Base-by-base conservation (phyloP, 106 monocot species). In the Triglochin maritima region DNA sequence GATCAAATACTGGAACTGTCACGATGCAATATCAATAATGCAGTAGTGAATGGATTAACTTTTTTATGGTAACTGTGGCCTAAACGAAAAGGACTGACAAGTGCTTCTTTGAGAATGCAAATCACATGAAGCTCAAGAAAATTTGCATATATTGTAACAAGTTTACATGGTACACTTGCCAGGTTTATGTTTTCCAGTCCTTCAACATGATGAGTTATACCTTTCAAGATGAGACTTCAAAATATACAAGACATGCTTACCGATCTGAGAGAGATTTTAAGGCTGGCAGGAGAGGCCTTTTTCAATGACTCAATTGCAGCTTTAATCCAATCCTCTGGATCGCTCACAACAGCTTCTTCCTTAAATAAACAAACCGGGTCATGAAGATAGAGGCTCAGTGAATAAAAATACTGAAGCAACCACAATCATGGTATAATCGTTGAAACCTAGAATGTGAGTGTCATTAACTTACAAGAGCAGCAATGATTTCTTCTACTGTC, bases 271-370 rank as follows among this genome's bases (percentile, higher is more conserved):
- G 82, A 76, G 68, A 96, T 80, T 76, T 98, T 92, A 29, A 98
- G 86, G 71, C 98, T 92, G 16, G 66, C 70, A 72, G 98, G 98
- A 8, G 98, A 98, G 74, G 98, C 86, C 69, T 81, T 88, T 76
- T 86, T 92, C 54, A 98, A 60, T 55, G 86, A 91, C 68, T 81
- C 74, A 52, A 92, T 75, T 73, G 92, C 86, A 64, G 43, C 56
- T 62, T 49, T 56, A 62, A 86, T 73, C 98, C 91, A 98, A 52
- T 88, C 74, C 12, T 83, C 84, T 71, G 57, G 17, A 6, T 50
- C 41, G 65, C 49, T 67, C 67, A 57, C 62, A 75, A 80, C 73
- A 70, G 92, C 88, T 60, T 71, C 67, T 70, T 92, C 98, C 98
- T 98, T 54, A 29, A 78, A 62, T 4, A 63, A 67, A 4, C 10